Evolutionary conservation across 2,329 filamentous ascomycete genomes (phyloP), one percentile per base, ranked within the genome.

Genomic region (Thielaviopsis ethacetica): DNA sequence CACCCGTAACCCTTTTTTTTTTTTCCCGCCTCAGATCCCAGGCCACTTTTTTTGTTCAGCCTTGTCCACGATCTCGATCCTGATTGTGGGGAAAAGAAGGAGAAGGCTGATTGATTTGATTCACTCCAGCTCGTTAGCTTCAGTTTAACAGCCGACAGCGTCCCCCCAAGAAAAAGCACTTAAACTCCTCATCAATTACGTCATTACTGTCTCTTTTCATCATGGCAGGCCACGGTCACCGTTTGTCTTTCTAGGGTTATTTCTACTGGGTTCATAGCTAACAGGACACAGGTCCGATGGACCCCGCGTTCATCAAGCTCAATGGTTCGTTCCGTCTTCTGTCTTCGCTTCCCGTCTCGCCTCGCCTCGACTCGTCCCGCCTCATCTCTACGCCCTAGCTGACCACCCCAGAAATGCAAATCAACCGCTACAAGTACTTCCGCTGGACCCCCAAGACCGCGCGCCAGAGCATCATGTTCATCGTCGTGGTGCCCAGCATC

Each of bases 401-500:
- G 1, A 44, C 53, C 17, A 15, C 10, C 21, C 10, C 30, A 95
- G 91, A 86, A 71, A 87, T 96, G 83, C 82, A 80, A 68, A 76
- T 80, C 68, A 89, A 88, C 76, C 86, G 93, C 65, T 85, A 91
- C 81, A 89, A 89, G 75, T 95, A 88, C 81, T 98, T 97, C 81
- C 82, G 89, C 72, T 97, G 89, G 88, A 97, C 86, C 41, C 80
- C 83, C 57, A 80, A 86, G 67, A 95, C 89, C 53, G 89, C 88
- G 30, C 83, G 81, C 74, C 72, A 96, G 67, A 84, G 85, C 4
- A 82, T 96, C 69, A 76, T 85, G 63, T 96, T 91, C 72, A 79
- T 86, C 61, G 74, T 83, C 38, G 74, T 84, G 58, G 80, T 96
- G 51, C 93, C 93, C 7, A 71, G 74, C 49, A 75, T 86, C 60